Evolutionary conservation across 768 basidiomycete genomes (phyloP), one percentile per base, ranked within the genome.

Genomic region (Tubosaeta brunneosetosa): DNA sequence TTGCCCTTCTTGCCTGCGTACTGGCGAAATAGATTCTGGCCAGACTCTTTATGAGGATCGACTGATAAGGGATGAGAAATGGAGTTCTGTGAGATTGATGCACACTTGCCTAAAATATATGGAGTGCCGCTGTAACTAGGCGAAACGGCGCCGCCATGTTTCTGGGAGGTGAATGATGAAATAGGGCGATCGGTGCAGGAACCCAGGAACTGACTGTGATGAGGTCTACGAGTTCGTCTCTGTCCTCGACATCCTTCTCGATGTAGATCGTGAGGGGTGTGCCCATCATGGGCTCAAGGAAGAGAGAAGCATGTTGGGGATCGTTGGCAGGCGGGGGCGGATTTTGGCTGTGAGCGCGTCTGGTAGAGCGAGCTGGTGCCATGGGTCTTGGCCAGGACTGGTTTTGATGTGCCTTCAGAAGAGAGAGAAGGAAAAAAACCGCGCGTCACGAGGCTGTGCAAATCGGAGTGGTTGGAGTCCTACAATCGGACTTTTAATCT

Each of bases 221-320:
- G 51, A 88, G 71, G 43, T 83, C 80, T 32, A 80, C 76, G 48
- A 93, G 71, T 49, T 68, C 58, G 16, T 86, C 82, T 61, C 81
- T 81, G 71, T 90, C 83, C 19, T 79, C 74, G 19, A 92, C 86
- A 51, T 91, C 88, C 59, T 88, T 86, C 61, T 90, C 87, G 61
- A 93, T 76, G 71, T 86, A 93, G 55, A 91, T 76, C 22, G 78
- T 71, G 47, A 92, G 77, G 2, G 88, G 83, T 1, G 76, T 81
- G 61, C 91, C 91, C 68, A 89, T 79, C 80, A 88, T 85, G 60
- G 86, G 87, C 66, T 93, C 90, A 46, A 90, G 73, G 64, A 93
- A 93, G 50, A 92, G 76, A n/a, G 44, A 41, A 40, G 63, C 65
- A 57, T 74, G 73, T 56, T 71, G 63, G 55, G 71, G 67, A 60